Conservation (phyloP, 495 filamentous ascomycete species). For the Beverwykella pulmonaria region DNA sequence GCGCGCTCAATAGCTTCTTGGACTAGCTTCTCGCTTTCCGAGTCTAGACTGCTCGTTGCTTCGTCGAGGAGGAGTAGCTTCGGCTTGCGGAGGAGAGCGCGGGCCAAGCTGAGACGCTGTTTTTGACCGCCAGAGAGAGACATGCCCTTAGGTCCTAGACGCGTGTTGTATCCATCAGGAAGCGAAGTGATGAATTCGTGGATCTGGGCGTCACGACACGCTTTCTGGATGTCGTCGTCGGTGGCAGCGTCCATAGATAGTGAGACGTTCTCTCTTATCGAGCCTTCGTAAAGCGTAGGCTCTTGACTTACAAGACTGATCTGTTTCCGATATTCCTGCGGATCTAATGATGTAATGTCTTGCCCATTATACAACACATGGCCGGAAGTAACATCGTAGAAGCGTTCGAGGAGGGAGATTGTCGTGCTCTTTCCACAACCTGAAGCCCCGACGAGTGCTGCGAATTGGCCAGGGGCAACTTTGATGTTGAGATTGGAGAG, state of each 20-base stretch:
- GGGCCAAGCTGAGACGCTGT: slow-evolving; percentile 77
- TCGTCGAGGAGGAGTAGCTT: slow-evolving; percentile 77
- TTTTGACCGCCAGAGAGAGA: slow-evolving; percentile 84
- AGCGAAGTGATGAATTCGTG: slow-evolving; percentile 41
- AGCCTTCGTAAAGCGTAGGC: slow-evolving; percentile 44
- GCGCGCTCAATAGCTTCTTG: slow-evolving; percentile 67
- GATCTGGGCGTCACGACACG: slow-evolving; percentile 42
- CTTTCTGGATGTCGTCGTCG: slow-evolving; percentile 37
- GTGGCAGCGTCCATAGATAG: slow-evolving; percentile 35
- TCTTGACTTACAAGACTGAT: slow-evolving; percentile 41
- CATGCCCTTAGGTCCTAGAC: slow-evolving; percentile 75
- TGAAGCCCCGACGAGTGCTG: slow-evolving; percentile 78
- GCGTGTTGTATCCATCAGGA: slow-evolving; percentile 73
- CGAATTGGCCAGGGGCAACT: slow-evolving; percentile 74
- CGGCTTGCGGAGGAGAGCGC: slow-evolving; percentile 71
- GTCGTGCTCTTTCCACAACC: slow-evolving; percentile 86
- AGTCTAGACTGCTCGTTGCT: slow-evolving; percentile 80
- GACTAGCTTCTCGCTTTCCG: slow-evolving; percentile 79
- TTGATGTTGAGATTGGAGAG: slow-evolving; percentile 71
- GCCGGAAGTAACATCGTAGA: slow-evolving; percentile 57
- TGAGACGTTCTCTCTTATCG: slow-evolving; percentile 40
- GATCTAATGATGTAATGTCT: slow-evolving; percentile 32
- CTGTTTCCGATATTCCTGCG: slow-evolving; percentile 31
- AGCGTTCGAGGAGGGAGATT: slow-evolving; percentile 78
- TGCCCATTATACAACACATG: slow-evolving; percentile 31